phyloP scores from a whole-genome alignment of 169 alveolate genomes.

The Plasmodium relictum region DNA sequence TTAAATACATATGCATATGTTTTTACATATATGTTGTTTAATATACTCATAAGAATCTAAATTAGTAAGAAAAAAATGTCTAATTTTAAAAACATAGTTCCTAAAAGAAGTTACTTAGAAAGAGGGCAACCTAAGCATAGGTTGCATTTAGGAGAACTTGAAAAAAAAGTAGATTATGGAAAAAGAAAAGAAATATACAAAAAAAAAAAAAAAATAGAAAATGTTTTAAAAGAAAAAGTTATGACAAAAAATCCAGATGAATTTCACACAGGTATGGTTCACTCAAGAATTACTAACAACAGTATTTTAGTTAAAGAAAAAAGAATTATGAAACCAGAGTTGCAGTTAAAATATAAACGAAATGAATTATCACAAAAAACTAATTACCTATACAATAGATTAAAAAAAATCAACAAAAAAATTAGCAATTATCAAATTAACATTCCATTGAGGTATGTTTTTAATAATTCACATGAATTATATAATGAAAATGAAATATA shows the following conservation, averaged over 20 bases:
- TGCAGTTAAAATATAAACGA: slow-evolving; percentile 32
- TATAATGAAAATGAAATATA: slow-evolving; percentile 49
- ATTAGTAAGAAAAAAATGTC: slow-evolving; percentile 28
- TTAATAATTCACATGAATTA: slow-evolving; percentile 63
- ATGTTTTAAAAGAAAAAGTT: slow-evolving; percentile 61
- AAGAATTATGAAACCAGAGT: slow-evolving; percentile 6
- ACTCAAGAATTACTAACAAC: slow-evolving; percentile 35
- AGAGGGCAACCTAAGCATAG: slow-evolving; percentile 71
- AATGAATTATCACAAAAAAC: slow-evolving; percentile 17
- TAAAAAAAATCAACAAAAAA: slow-evolving; percentile 48
- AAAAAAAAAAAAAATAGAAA: slow-evolving; percentile 60
- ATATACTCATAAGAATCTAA: too few relatives aligned
- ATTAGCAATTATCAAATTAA: slow-evolving; percentile 25
- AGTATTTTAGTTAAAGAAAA: slow-evolving; percentile 39
- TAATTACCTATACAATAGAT: slow-evolving; percentile 13
- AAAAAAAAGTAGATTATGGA: slow-evolving; percentile 63
- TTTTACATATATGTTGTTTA: too few relatives aligned
- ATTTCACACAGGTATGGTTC: slow-evolving; percentile 71
- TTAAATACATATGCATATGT: too few relatives aligned
- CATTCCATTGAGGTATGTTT: slow-evolving; percentile 50
- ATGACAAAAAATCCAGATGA: slow-evolving; percentile 71
- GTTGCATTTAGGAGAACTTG: slow-evolving; percentile 68
- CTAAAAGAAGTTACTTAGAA: slow-evolving; percentile 58
- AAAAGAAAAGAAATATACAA: slow-evolving; percentile 68
- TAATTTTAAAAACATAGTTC: slow-evolving; percentile 44